A percentile compares a stretch with the other conserved stretches of the same genome.
Conservation (phyloP, 768 basidiomycete species). For the Coprinopsis marcescibilis region DNA sequence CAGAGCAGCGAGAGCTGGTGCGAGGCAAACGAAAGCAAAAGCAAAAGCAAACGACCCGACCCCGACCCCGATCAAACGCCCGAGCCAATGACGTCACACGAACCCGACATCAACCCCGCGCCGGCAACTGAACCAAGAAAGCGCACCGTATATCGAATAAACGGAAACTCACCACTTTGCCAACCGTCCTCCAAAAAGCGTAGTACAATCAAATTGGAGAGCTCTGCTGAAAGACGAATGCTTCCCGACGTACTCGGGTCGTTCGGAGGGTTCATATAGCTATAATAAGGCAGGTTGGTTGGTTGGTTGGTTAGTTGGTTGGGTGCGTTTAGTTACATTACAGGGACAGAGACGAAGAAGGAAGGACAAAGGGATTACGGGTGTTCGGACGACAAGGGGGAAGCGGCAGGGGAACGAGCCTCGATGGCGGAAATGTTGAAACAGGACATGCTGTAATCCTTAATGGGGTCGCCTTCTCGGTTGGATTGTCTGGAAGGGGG, state of each 20-base stretch:
- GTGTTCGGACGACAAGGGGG: no score
- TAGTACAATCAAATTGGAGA: conserved; percentile 47
- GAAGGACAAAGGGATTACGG: no score
- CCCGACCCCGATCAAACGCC: no score
- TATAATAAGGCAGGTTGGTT: neutral
- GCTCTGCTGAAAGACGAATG: conserved; percentile 52
- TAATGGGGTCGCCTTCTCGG: conserved; percentile 40
- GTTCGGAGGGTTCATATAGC: conserved; percentile 66
- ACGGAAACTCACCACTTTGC: conserved; percentile 65
- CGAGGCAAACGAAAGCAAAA: no score
- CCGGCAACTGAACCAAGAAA: no score
- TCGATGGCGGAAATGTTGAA: conserved; percentile 31
- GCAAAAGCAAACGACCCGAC: no score
- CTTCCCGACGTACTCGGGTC: conserved; percentile 66
- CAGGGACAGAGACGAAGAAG: no score
- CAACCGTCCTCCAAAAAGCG: conserved; percentile 69
- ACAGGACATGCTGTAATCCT: conserved; percentile 54
- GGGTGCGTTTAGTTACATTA: no score
- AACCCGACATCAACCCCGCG: no score
- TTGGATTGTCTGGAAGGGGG: neutral
- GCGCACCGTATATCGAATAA: neutral
- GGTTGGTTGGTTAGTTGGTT: no score
- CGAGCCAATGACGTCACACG: no score
- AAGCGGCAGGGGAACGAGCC: conserved; percentile 38
- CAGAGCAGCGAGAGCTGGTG: no score